phyloP scores from a whole-genome alignment of 2,329 filamentous ascomycete genomes.

The Ascochyta rabiei region DNA sequence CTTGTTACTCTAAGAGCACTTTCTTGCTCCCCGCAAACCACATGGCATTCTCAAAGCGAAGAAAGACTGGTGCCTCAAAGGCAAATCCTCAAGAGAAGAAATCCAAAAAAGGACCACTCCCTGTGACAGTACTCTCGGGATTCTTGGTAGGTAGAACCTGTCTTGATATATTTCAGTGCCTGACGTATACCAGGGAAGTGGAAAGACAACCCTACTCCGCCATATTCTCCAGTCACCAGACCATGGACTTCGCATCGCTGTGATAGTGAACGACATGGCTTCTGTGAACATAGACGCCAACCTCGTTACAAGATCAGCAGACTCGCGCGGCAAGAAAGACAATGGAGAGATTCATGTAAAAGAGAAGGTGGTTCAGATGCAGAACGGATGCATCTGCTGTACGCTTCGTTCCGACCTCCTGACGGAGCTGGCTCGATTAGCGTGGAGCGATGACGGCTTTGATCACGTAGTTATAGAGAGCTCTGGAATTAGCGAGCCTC shows the following conservation, averaged over 20 bases:
- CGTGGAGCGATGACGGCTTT: constrained; percentile 64
- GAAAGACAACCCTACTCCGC: constrained; percentile 73
- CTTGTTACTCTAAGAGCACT: not conserved
- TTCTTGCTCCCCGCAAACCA: not conserved
- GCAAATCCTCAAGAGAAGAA: constrained; percentile 16
- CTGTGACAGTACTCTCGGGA: constrained; percentile 66
- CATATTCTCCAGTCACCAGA: constrained; percentile 68
- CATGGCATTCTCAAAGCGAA: constrained; percentile 32
- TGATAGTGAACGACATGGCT: constrained; percentile 75
- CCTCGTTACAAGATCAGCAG: constrained; percentile 57
- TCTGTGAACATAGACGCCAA: constrained; percentile 68
- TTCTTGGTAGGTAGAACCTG: constrained; percentile 56
- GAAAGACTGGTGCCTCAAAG: constrained; percentile 20
- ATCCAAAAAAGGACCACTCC: constrained; percentile 49
- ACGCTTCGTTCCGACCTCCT: constrained; percentile 74
- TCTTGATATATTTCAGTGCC: not conserved
- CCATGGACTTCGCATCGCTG: constrained; percentile 71
- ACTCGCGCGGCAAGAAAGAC: constrained; percentile 40
- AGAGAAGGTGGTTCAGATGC: constrained; percentile 70
- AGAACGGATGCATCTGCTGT: constrained; percentile 78
- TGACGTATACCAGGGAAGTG: constrained; percentile 62
- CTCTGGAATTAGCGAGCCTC: constrained; percentile 73
- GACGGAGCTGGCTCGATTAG: constrained; percentile 69
- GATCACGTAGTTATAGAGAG: constrained; percentile 77
- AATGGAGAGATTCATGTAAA: constrained; percentile 58